phyloP scores from a whole-genome alignment of 2,329 filamentous ascomycete genomes.

The Chaetomium olivaceum region DNA sequence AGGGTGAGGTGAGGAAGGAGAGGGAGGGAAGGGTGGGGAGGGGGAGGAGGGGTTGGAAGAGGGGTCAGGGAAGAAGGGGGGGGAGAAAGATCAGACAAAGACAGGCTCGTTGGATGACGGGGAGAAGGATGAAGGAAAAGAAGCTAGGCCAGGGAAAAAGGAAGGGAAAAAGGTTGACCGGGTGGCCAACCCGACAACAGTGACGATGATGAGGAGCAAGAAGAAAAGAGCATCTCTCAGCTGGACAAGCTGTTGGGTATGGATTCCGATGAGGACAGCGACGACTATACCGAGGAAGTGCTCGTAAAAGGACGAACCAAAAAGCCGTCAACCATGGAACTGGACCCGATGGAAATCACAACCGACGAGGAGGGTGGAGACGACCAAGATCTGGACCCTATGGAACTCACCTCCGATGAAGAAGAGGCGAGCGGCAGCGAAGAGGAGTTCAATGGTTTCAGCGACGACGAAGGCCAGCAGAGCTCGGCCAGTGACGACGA shows the following conservation, averaged over 20 bases:
- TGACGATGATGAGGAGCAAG: constrained; percentile 23
- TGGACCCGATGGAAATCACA: constrained; percentile 39
- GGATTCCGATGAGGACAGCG: constrained; percentile 35
- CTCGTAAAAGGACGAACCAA: constrained; percentile 35
- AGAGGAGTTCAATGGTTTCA: constrained; percentile 38
- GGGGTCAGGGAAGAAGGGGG: constrained; percentile 17
- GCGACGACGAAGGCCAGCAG: constrained; percentile 40
- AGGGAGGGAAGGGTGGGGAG: constrained; percentile 32
- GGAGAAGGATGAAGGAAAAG: constrained; percentile 22
- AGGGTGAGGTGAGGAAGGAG: constrained; percentile 36
- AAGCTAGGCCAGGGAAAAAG: constrained; percentile 3
- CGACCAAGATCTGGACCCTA: constrained; percentile 30
- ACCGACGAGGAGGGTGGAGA: constrained; percentile 28
- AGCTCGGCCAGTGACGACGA: constrained; percentile 29
- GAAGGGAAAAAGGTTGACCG: constrained; percentile 28
- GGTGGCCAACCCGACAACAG: constrained; percentile 31
- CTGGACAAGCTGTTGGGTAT: constrained; percentile 32
- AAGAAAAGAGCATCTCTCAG: constrained; percentile 27
- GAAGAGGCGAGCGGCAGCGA: constrained; percentile 35
- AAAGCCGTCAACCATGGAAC: constrained; percentile 27
- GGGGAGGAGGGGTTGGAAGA: constrained; percentile 10
- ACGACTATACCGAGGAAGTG: constrained; percentile 10
- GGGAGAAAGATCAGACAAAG: constrained; percentile 12
- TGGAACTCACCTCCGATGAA: constrained; percentile 35
- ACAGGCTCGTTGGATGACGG: constrained; percentile 8